Conservation (phyloP, 2,329 filamentous ascomycete species). For the Cercospora janseana region DNA sequence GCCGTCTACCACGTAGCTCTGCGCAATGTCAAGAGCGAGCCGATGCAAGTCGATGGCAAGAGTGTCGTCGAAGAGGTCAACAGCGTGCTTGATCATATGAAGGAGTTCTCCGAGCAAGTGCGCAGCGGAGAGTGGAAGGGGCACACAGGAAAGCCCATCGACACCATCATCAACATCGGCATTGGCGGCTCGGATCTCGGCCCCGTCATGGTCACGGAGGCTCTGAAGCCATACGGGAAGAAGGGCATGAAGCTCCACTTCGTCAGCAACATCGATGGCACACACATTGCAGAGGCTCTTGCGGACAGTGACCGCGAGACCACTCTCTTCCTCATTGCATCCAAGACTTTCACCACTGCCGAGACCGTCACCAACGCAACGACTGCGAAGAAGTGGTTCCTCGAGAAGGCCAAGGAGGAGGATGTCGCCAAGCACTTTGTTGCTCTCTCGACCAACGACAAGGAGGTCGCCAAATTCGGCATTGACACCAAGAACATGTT, state of each 20-base stretch:
- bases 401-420: slow-evolving; percentile 69
- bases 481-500: slow-evolving; percentile 99
- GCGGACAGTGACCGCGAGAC: slow-evolving; percentile 89
- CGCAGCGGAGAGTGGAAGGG: slow-evolving; percentile 96
- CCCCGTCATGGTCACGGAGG: slow-evolving; percentile 98
- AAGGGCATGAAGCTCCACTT: slow-evolving; percentile 89
- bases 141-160: slow-evolving; percentile 94
- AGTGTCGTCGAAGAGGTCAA: slow-evolving; percentile 95
- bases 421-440: slow-evolving; percentile 98
- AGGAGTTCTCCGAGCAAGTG: slow-evolving; percentile 94
- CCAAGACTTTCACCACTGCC: slow-evolving; percentile 98
- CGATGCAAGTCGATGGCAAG: slow-evolving; percentile 79
- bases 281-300: slow-evolving; percentile 92
- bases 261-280: slow-evolving; percentile 99
- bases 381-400: slow-evolving; percentile 95
- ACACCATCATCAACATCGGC: slow-evolving; percentile 94
- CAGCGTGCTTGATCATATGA: slow-evolving; percentile 91
- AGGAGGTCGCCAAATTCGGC: slow-evolving; percentile 95
- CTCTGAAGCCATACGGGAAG: slow-evolving; percentile 90
- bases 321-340: slow-evolving; percentile 96
- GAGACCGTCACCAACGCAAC: slow-evolving; percentile 98
- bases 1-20: slow-evolving; percentile 95
- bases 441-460: slow-evolving; percentile 91
- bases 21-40: slow-evolving; percentile 82
- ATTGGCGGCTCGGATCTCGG: slow-evolving; percentile 98